phyloP scores from a whole-genome alignment of 2,329 filamentous ascomycete species.

The Stemphylium beticola region DNA sequence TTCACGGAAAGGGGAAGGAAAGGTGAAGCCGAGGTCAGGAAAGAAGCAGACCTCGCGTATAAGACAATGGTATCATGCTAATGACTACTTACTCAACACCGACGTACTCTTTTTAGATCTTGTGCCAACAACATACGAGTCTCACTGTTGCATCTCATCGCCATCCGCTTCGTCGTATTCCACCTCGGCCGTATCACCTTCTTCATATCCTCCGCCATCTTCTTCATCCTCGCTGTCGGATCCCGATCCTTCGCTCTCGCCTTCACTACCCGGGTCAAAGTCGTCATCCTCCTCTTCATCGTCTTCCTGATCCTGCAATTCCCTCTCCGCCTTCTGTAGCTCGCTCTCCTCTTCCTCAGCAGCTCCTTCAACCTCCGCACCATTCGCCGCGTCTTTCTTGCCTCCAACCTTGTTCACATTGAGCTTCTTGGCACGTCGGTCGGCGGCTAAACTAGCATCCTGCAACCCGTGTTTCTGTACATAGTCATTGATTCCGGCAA shows the following conservation, averaged over 20 bases:
- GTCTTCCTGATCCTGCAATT: constrained; percentile 48
- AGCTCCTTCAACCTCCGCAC: constrained; percentile 5
- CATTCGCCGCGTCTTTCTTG: constrained; percentile 30
- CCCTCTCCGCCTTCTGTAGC: constrained; percentile 47
- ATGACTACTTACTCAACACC: too few relatives aligned
- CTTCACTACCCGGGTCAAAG: constrained; percentile 51
- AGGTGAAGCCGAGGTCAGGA: too few relatives aligned
- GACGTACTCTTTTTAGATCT: neutral
- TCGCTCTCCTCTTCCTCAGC: constrained; percentile 48
- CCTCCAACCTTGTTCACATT: constrained; percentile 54
- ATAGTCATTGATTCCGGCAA: constrained; percentile 66
- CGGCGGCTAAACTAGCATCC: constrained; percentile 67
- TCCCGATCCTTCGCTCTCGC: constrained; percentile 50
- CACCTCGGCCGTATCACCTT: constrained; percentile 30
- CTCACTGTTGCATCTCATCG: constrained; percentile 38
- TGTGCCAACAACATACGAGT: neutral
- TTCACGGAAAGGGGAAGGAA: too few relatives aligned
- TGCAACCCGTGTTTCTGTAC: constrained; percentile 66
- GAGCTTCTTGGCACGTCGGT: constrained; percentile 64
- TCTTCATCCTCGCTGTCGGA: constrained; percentile 45
- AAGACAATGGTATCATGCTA: too few relatives aligned
- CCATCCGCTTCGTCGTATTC: constrained; percentile 26
- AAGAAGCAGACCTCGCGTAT: too few relatives aligned
- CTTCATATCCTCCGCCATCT: constrained; percentile 41
- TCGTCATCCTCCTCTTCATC: constrained; percentile 52